phyloP scores from a whole-genome alignment of 2,329 filamentous ascomycete species.

The Colletotrichum kahawae region DNA sequence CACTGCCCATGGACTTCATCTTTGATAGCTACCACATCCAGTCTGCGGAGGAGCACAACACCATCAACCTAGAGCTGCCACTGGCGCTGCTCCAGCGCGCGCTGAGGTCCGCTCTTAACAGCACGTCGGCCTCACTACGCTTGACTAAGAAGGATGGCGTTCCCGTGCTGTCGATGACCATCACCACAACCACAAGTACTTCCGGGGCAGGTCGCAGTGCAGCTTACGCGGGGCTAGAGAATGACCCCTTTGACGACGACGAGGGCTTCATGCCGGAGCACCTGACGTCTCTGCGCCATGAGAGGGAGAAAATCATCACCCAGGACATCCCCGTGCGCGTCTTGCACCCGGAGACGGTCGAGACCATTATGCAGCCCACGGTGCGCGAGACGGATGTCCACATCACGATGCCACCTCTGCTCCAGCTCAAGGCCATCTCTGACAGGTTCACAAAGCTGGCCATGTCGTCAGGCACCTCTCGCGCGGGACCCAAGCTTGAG shows the following conservation, averaged over 20 bases:
- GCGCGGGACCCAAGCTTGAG: constrained; percentile 70
- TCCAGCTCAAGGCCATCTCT: constrained; percentile 91
- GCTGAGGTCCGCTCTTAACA: constrained; percentile 85
- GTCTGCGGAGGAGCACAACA: constrained; percentile 81
- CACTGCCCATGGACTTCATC: constrained; percentile 76
- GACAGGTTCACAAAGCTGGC: constrained; percentile 94
- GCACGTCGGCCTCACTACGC: constrained; percentile 81
- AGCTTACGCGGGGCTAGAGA: constrained; percentile 29
- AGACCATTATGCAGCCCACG: constrained; percentile 90
- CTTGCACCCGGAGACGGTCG: constrained; percentile 81
- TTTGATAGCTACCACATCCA: constrained; percentile 87
- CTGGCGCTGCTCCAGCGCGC: constrained; percentile 87
- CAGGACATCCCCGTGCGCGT: constrained; percentile 97
- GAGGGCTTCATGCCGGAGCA: constrained; percentile 53
- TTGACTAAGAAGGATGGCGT: constrained; percentile 92
- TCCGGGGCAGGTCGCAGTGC: constrained; percentile 33
- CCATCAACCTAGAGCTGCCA: constrained; percentile 95
- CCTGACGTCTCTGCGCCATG: constrained; percentile 64
- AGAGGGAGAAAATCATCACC: constrained; percentile 89
- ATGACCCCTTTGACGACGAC: constrained; percentile 46
- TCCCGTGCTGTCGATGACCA: constrained; percentile 87
- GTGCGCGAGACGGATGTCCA: constrained; percentile 93
- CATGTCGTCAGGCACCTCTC: constrained; percentile 42
- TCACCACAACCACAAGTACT: constrained; percentile 74
- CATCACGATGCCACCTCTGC: constrained; percentile 84